A percentile compares a stretch with the other conserved stretches of the same genome.
Conservation (phyloP, 306 rosid species). For the Clitoria ternatea region DNA sequence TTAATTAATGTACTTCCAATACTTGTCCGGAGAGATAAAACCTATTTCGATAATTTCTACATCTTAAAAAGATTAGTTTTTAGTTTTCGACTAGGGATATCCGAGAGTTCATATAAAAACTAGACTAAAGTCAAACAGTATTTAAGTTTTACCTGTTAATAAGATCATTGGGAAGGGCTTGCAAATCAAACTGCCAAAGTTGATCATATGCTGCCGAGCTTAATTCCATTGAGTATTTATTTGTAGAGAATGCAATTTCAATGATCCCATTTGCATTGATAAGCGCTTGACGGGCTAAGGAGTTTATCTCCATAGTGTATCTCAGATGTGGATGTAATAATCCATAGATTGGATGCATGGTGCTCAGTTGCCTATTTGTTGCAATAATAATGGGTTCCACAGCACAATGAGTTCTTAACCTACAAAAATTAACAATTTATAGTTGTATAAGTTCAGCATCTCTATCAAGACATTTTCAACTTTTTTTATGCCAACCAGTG, state of each 20-base stretch:
- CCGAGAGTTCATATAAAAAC: too few relatives aligned
- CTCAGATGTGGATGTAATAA: constrained; percentile 46
- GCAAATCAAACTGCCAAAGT: constrained; percentile 42
- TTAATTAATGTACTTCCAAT: too few relatives aligned
- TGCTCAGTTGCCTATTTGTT: constrained; percentile 43
- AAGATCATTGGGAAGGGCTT: constrained; percentile 43
- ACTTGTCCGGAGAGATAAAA: too few relatives aligned
- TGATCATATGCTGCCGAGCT: constrained; percentile 35
- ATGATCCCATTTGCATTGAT: constrained; percentile 39
- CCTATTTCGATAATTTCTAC: too few relatives aligned
- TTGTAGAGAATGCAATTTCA: constrained; percentile 31
- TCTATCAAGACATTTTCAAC: background rate
- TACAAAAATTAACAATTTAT: constrained; percentile 4
- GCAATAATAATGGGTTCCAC: constrained; percentile 44
- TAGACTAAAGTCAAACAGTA: too few relatives aligned
- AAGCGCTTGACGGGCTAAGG: constrained; percentile 37
- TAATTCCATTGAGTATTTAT: constrained; percentile 41
- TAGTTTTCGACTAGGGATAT: too few relatives aligned
- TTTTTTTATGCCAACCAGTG: background rate
- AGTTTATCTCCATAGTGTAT: constrained; percentile 39
- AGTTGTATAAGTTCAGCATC: background rate
- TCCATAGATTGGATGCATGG: constrained; percentile 45
- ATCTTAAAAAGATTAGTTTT: too few relatives aligned
- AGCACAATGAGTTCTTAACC: constrained; percentile 43
- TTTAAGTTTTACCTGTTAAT: constrained; percentile 31